Conservation (phyloP, 805 yeast species). For the Zygoascus tannicola region DNA sequence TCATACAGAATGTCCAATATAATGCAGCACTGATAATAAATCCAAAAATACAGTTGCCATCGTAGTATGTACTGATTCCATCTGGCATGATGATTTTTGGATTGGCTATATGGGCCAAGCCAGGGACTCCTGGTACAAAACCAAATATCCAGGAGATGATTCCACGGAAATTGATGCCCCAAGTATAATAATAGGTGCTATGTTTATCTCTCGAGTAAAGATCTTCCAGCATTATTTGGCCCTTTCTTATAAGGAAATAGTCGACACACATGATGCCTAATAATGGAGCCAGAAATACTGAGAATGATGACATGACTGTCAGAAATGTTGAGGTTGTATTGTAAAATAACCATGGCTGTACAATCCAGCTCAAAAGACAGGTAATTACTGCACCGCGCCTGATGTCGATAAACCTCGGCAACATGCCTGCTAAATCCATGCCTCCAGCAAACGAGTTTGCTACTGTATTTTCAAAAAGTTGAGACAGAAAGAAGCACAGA, state of each 20-base stretch:
- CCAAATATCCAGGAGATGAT: constrained; percentile 30
- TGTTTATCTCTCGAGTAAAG: constrained; percentile 28
- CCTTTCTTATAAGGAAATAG: constrained; percentile 32
- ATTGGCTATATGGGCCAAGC: constrained; percentile 31
- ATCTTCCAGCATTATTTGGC: constrained; percentile 33
- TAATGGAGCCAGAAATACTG: constrained; percentile 34
- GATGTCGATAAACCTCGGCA: constrained; percentile 36
- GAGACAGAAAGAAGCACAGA: constrained; percentile 10
- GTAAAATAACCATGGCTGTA: constrained; percentile 35
- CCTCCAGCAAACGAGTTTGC: constrained; percentile 40
- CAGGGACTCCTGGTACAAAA: constrained; percentile 13
- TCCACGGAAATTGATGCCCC: constrained; percentile 38
- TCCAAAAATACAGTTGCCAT: constrained; percentile 37
- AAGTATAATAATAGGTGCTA: constrained; percentile 36
- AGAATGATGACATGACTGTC: constrained; percentile 30
- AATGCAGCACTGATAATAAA: constrained; percentile 27
- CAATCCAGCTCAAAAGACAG: constrained; percentile 23
- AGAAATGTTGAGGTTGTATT: constrained; percentile 31
- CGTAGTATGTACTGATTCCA: constrained; percentile 37
- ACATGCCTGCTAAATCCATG: constrained; percentile 42
- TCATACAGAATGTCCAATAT: constrained; percentile 28
- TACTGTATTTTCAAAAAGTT: constrained; percentile 12
- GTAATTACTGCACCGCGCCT: constrained; percentile 34
- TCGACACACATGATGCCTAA: constrained; percentile 33
- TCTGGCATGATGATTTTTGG: constrained; percentile 18